Conservation (phyloP, 2,329 filamentous ascomycete genomes). For the Curvularia sp. region DNA sequence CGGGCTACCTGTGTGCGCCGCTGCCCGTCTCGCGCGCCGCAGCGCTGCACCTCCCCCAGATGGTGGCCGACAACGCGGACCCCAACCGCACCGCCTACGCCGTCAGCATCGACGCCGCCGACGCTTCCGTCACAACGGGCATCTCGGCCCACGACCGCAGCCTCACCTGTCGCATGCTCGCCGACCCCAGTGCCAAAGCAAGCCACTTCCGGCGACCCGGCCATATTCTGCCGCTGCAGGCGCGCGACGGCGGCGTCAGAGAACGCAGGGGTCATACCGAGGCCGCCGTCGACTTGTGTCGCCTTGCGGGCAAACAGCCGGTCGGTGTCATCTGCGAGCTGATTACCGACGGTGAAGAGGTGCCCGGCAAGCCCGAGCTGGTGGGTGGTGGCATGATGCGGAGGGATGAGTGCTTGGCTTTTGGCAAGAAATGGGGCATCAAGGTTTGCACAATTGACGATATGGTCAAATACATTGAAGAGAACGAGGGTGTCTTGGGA, state of each 20-base stretch:
- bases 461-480: conserved; percentile 79
- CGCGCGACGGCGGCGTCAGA: conserved; percentile 79
- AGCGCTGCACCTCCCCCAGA: conserved; percentile 81
- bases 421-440: conserved; percentile 86
- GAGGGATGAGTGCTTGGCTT: conserved; percentile 83
- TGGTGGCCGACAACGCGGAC: conserved; percentile 81
- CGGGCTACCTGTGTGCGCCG: conserved; percentile 90
- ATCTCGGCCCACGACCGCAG: conserved; percentile 90
- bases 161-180: conserved; percentile 79
- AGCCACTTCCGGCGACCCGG: conserved; percentile 80
- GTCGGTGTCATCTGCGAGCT: conserved; percentile 91
- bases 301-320: conserved; percentile 74
- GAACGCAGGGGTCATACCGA: conserved; percentile 88
- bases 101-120: conserved; percentile 80
- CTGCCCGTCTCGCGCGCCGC: conserved; percentile 73
- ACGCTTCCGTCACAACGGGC: conserved; percentile 75
- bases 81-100: conserved; percentile 93
- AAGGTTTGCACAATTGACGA: conserved; percentile 97
- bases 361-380: conserved; percentile 71
- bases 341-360: conserved; percentile 81
- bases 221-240: conserved; percentile 86
- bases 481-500: conserved; percentile 65
- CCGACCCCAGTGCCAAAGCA: conserved; percentile 63
- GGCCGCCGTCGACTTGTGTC: conserved; percentile 88
- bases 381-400: conserved; percentile 85